Evolutionary conservation across 2,329 filamentous ascomycete species (phyloP), one percentile per base, ranked within the genome.

Genomic region (Onygenales sp.): DNA sequence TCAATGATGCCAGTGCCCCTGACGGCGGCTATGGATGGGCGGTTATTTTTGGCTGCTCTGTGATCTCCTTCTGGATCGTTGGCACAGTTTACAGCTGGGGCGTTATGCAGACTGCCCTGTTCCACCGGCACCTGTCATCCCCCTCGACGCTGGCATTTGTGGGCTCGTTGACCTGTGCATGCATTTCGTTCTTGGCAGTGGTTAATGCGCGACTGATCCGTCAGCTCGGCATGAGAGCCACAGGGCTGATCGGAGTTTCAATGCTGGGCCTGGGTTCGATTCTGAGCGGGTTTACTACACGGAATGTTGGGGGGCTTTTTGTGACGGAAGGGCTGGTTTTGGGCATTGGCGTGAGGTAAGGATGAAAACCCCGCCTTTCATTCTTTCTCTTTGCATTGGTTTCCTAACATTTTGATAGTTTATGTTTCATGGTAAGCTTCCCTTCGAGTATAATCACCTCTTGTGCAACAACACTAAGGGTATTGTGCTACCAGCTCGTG

Each of bases 61-160:
- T 79, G 1, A 60, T 82, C 9, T 72, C 76, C 2, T 84, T 79
- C 70, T 81, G 77, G 79, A 72, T 77, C 50, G 74, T 78, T 48
- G 81, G 80, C 49, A 78, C 74, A 0, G 73, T 73, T 6, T 82
- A 81, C 60, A 74, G 73, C 57, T 85, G 81, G 80, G 82, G 81
- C 27, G 74, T 85, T 0, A 67, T 84, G 46, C 82, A 85, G 64
- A 72, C 73, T 3, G 80, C 75, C 0, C 71, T 85, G 1, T 74
- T 82, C 2, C 65, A 75, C 36, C 66, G 74, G 8, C 62, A 63
- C 27, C 65, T 82, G 1, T 72, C 73, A 0, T 71, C 72, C 0
- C 70, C 79, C 0, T 76, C 76, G 0, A 80, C 77, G 0, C 67
- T 85, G 21, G 76, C 79, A 2, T 85, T 83, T 56, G 77, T 84